A percentile compares a stretch with the other conserved stretches of the same genome.
Conservation (phyloP, 495 filamentous ascomycete genomes). For the Thozetella sp. region DNA sequence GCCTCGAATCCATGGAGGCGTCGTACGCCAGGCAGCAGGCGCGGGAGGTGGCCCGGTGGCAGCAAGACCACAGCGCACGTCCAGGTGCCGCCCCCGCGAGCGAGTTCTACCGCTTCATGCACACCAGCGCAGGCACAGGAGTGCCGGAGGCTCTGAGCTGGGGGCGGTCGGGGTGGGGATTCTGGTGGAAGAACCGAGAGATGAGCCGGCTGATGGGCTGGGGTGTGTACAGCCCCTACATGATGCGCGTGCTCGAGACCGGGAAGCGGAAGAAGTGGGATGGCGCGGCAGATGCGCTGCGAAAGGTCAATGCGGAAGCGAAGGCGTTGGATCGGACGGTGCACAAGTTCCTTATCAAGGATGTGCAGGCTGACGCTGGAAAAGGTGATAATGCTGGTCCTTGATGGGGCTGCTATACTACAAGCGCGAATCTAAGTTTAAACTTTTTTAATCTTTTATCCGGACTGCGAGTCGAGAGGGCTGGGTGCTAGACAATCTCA, state of each 20-base stretch:
- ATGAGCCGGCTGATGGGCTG: slow-evolving; percentile 24
- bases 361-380: too few species aligned
- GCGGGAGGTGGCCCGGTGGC: slow-evolving; percentile 3
- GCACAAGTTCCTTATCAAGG: slow-evolving; percentile 10
- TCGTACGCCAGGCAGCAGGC: slow-evolving; percentile 4
- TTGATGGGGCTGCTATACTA: too few species aligned
- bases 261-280: slow-evolving; percentile 21
- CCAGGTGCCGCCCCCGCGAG: slow-evolving; percentile 3
- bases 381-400: too few species aligned
- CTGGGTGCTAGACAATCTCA: too few species aligned
- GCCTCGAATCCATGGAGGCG: slow-evolving; percentile 17
- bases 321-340: slow-evolving; percentile 8
- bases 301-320: slow-evolving; percentile 15
- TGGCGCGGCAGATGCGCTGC: slow-evolving; percentile 20
- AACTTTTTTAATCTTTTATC: too few species aligned
- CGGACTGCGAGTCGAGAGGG: too few species aligned
- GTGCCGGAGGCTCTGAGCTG: slow-evolving; percentile 29
- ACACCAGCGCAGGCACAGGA: slow-evolving; percentile 29
- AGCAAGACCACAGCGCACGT: slow-evolving; percentile 10
- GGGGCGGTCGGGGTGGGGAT: slow-evolving; percentile 24
- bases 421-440: too few species aligned
- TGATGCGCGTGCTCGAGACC: slow-evolving; percentile 25
- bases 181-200: slow-evolving; percentile 25
- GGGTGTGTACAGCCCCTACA: slow-evolving; percentile 23
- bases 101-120: slow-evolving; percentile 23